Conservation (phyloP, 441 rosid genomes). For the Syzygium malaccense region DNA sequence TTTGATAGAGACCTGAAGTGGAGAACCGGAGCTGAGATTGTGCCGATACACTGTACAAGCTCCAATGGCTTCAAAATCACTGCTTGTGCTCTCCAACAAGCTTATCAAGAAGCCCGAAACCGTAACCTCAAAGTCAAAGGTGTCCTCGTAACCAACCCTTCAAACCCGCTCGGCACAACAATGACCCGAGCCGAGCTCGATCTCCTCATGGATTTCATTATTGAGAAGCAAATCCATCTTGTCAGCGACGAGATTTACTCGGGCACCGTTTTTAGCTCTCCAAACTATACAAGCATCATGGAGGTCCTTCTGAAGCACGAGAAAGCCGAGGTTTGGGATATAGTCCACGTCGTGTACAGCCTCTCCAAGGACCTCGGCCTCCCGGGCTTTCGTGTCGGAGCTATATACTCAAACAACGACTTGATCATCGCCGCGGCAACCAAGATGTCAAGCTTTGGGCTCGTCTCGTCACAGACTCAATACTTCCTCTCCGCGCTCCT, state of each 20-base stretch:
- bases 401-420: conserved; percentile 77
- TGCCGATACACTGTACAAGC: conserved; percentile 77
- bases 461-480: conserved; percentile 91
- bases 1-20: conserved; percentile 97
- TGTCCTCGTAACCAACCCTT: conserved; percentile 84
- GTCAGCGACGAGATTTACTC: conserved; percentile 95
- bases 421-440: conserved; percentile 76
- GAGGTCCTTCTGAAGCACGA: conserved; percentile 54
- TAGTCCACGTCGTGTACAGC: conserved; percentile 78
- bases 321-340: conserved; percentile 39
- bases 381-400: conserved; percentile 96
- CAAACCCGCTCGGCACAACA: conserved; percentile 88
- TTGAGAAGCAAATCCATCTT: conserved; percentile 64
- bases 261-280: conserved; percentile 78
- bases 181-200: conserved; percentile 55
- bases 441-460: conserved; percentile 97
- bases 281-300: conserved; percentile 63
- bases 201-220: conserved; percentile 66
- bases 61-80: conserved; percentile 79
- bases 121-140: conserved; percentile 74
- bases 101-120: conserved; percentile 55
- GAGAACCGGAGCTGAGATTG: conserved; percentile 84
- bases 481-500: conserved; percentile 71
- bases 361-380: conserved; percentile 92
- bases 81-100: conserved; percentile 58